Percentiles rank a stretch among this genome's conserved stretches.
Conservation (phyloP, 2,329 filamentous ascomycete genomes). For the Clonostachys rosea region DNA sequence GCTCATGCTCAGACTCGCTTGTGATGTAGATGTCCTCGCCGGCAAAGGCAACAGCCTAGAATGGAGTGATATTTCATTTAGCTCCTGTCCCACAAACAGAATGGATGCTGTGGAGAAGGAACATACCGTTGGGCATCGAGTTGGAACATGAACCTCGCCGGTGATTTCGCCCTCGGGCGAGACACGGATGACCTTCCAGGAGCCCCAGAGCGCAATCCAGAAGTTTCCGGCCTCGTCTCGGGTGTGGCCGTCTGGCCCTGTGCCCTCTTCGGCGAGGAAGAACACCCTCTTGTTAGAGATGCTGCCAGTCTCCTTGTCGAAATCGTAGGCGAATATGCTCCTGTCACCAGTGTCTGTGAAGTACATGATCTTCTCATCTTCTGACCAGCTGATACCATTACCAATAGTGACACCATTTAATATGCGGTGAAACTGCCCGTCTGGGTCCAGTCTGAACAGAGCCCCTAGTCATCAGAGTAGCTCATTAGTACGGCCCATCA, state of each 20-base stretch:
- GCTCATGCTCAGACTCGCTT: constrained; percentile 7
- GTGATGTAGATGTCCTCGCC: constrained; percentile 9
- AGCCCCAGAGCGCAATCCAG: constrained; percentile 9
- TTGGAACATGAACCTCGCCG: constrained; percentile 7
- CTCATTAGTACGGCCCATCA: background rate
- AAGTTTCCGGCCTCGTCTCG: constrained; percentile 8
- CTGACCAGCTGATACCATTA: constrained; percentile 10
- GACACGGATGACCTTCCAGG: constrained; percentile 7
- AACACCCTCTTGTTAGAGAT: constrained; percentile 5
- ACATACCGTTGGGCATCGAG: constrained; percentile 7
- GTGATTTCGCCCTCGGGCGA: constrained; percentile 7
- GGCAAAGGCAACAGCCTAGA: constrained; percentile 7
- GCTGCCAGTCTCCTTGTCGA: constrained; percentile 3
- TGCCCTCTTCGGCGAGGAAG: constrained; percentile 7
- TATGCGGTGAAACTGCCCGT: constrained; percentile 5
- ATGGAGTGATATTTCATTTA: background rate
- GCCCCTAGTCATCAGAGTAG: background rate
- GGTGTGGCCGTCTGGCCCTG: constrained; percentile 8
- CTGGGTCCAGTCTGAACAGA: constrained; percentile 6
- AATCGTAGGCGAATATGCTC: constrained; percentile 6
- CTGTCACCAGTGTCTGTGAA: constrained; percentile 6
- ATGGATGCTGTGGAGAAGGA: background rate
- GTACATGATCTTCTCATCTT: constrained; percentile 7
- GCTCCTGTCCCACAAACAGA: background rate
- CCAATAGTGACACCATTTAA: constrained; percentile 5